Evolutionary conservation across 352 stramenopile species (phyloP).

Genomic region (Pythium chondricola): DNA sequence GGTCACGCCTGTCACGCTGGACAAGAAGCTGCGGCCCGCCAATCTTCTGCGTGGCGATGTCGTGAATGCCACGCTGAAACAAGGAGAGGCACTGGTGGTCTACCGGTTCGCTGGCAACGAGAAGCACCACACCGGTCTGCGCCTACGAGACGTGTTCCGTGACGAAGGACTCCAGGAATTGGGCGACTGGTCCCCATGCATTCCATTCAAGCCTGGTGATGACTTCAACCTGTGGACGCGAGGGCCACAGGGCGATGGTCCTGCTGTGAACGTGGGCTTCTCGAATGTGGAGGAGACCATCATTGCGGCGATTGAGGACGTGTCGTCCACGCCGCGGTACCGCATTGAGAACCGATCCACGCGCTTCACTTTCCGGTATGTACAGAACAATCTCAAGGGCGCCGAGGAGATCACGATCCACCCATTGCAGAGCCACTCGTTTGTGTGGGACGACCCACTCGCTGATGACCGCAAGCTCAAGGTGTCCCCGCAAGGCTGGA

Average conservation of each 20-base stretch:
- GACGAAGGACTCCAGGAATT: constrained; percentile 32
- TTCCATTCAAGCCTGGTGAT: constrained; percentile 31
- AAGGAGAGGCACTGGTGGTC: constrained; percentile 49
- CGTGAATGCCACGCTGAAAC: constrained; percentile 32
- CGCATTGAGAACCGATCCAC: constrained; percentile 86
- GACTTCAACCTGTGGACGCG: constrained; percentile 58
- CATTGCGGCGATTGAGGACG: constrained; percentile 63
- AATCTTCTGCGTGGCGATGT: constrained; percentile 4
- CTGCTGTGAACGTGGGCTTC: constrained; percentile 56
- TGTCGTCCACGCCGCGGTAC: constrained; percentile 59
- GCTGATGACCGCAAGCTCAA: constrained; percentile 41
- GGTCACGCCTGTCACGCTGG: constrained; percentile 65
- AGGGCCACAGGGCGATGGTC: constrained; percentile 59
- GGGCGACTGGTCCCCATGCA: constrained; percentile 50
- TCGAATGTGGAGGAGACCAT: constrained; percentile 62
- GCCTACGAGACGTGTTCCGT: constrained; percentile 49
- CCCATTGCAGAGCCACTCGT: constrained; percentile 69
- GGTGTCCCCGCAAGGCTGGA: constrained; percentile 53
- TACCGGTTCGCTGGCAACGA: constrained; percentile 69
- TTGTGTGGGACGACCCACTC: constrained; percentile 76
- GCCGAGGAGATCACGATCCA: constrained; percentile 63
- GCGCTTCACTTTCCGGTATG: constrained; percentile 62
- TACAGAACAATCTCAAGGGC: constrained; percentile 48
- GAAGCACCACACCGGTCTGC: constrained; percentile 60
- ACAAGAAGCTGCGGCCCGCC: constrained; percentile 61